Evolutionary conservation across 768 basidiomycete species (phyloP).

Genomic region (Leccinum obscurum): DNA sequence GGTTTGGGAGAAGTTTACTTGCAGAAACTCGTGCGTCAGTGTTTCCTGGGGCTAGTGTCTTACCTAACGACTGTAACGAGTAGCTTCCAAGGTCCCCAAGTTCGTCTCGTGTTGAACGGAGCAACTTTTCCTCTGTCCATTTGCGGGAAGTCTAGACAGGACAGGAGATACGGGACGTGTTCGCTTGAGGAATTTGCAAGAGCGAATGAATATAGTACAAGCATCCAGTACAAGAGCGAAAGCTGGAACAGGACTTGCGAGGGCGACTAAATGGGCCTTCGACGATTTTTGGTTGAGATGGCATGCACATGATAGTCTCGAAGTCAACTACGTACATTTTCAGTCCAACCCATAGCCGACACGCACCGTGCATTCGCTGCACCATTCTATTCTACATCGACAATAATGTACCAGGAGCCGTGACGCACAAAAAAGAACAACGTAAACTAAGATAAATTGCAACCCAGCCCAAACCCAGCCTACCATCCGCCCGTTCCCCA

Average conservation of each 20-base stretch:
- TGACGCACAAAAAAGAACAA: conserved; percentile 19
- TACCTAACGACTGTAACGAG: conserved; percentile 1
- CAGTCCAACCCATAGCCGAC: not conserved
- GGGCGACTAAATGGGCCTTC: not conserved
- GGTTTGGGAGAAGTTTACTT: conserved; percentile 44
- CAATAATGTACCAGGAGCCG: conserved; percentile 21
- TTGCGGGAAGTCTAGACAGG: conserved; percentile 33
- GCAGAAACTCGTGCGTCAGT: conserved; percentile 33
- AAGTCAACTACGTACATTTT: not conserved
- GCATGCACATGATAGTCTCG: not conserved
- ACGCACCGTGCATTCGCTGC: conserved; percentile 13
- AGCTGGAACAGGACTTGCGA: conserved; percentile 41
- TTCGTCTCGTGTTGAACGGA: conserved; percentile 44
- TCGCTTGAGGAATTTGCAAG: conserved; percentile 36
- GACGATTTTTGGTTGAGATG: not conserved
- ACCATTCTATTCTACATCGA: conserved; percentile 31
- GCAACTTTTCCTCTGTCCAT: conserved; percentile 39
- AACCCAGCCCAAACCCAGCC: conserved; percentile 24
- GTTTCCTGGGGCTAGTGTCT: not conserved
- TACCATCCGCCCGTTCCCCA: conserved; percentile 39
- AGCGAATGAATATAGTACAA: conserved; percentile 29
- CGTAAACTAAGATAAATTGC: conserved; percentile 18
- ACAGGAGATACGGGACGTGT: conserved; percentile 38
- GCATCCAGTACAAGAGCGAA: conserved; percentile 31
- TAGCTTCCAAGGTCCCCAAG: conserved; percentile 37